phyloP scores from a whole-genome alignment of 495 filamentous ascomycete species.

The Tuber indicum region DNA sequence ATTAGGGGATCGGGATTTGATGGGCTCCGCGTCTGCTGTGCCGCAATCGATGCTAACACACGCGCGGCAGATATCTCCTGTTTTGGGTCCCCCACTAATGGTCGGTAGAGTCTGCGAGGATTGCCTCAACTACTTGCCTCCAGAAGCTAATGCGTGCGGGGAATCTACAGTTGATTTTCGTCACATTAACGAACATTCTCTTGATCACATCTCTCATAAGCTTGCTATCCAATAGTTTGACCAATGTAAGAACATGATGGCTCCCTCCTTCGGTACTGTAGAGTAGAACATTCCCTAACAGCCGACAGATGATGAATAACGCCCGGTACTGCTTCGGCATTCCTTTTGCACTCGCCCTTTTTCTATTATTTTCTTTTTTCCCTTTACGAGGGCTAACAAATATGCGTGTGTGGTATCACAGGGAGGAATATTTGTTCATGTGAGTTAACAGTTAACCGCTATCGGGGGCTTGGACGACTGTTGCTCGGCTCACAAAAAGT shows the following conservation, averaged over 20 bases:
- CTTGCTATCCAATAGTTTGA: slow-evolving; percentile 83
- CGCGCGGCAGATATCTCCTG: slow-evolving; percentile 47
- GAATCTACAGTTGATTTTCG: slow-evolving; percentile 56
- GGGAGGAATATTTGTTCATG: slow-evolving; percentile 83
- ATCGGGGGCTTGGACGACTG: slow-evolving; percentile 12
- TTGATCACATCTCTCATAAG: slow-evolving; percentile 87
- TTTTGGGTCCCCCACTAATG: slow-evolving; percentile 63
- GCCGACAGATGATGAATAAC: slow-evolving; percentile 41
- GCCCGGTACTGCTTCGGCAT: slow-evolving; percentile 33
- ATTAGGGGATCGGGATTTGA: slow-evolving; percentile 47
- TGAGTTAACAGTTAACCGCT: slow-evolving; percentile 42
- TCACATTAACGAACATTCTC: slow-evolving; percentile 80
- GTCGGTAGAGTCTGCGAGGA: slow-evolving; percentile 38
- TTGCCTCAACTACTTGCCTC: neutral
- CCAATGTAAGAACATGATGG: slow-evolving; percentile 56
- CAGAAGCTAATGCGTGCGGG: slow-evolving; percentile 1
- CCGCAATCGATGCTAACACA: slow-evolving; percentile 28
- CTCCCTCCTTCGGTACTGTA: neutral
- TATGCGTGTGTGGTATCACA: slow-evolving; percentile 36
- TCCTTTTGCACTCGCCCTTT: neutral
- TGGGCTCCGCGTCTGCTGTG: slow-evolving; percentile 44
- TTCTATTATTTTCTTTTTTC: neutral
- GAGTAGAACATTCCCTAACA: neutral
- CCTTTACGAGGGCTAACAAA: neutral
- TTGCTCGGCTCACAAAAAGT: slow-evolving; percentile 65